Conservation (phyloP, 2,329 filamentous ascomycete species). For the Cryphonectria japonica region DNA sequence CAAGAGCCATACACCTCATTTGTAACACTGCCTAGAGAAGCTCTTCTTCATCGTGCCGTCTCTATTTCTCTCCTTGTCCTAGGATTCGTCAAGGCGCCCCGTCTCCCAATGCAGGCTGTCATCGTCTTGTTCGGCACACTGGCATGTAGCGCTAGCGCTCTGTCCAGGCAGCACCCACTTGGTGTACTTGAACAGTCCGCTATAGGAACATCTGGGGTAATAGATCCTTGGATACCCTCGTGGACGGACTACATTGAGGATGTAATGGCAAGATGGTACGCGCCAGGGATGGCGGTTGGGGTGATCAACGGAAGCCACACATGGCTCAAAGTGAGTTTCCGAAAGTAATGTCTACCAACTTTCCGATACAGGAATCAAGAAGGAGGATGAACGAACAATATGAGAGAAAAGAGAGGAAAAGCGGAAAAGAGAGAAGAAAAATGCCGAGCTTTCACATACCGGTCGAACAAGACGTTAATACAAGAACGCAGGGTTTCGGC, state of each 20-base stretch:
- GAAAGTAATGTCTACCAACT: not conserved
- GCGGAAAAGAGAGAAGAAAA: too few species aligned
- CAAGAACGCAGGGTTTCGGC: constrained; percentile 42
- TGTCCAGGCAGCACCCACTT: constrained; percentile 4
- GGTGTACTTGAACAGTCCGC: not conserved
- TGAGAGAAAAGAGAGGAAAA: too few species aligned
- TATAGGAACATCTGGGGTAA: too few species aligned
- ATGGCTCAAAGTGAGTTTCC: constrained; percentile 43
- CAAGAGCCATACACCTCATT: not conserved
- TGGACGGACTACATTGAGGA: constrained; percentile 32
- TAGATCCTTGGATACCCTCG: constrained; percentile 4
- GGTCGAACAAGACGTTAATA: constrained; percentile 23
- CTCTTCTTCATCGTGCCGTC: not conserved
- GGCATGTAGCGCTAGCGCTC: not conserved
- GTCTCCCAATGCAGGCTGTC: not conserved
- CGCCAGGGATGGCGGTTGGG: constrained; percentile 53
- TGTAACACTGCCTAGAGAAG: not conserved
- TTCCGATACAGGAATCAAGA: too few species aligned
- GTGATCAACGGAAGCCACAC: constrained; percentile 51
- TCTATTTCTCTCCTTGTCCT: too few species aligned
- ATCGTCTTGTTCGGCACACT: not conserved
- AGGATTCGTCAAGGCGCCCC: too few species aligned
- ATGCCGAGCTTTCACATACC: too few species aligned
- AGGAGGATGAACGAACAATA: too few species aligned
- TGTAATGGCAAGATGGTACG: constrained; percentile 46